Percentiles rank a stretch among this genome's conserved stretches.
Conservation (phyloP, 495 filamentous ascomycete genomes). For the Hypoxylon rickii region DNA sequence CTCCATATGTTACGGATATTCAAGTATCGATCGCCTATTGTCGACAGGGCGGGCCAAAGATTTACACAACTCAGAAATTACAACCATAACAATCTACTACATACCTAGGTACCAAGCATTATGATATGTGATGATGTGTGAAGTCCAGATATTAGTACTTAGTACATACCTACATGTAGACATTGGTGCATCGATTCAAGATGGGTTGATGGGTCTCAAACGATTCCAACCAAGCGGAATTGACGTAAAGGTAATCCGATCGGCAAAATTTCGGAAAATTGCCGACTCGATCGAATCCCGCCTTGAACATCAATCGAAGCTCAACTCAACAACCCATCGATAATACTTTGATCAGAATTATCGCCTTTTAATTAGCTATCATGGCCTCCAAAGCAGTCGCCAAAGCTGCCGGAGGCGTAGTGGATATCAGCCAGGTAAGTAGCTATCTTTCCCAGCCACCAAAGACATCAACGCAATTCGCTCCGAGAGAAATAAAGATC, state of each 20-base stretch:
- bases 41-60: too few relatives aligned
- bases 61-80: too few relatives aligned
- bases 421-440: constrained; percentile 54
- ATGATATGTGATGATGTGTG: not conserved
- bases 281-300: not conserved
- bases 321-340: constrained; percentile 22
- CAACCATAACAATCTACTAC: not conserved
- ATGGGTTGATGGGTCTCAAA: too few relatives aligned
- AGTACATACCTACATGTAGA: too few relatives aligned
- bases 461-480: not conserved
- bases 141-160: too few relatives aligned
- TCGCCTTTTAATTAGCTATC: constrained; percentile 34
- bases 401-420: constrained; percentile 52
- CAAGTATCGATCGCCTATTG: too few relatives aligned
- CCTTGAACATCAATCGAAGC: constrained; percentile 17
- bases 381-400: constrained; percentile 61
- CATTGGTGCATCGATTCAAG: too few relatives aligned
- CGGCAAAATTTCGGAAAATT: constrained; percentile 36
- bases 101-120: constrained; percentile 1
- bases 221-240: constrained; percentile 20
- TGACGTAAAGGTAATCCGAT: constrained; percentile 27
- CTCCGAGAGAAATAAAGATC: too few relatives aligned
- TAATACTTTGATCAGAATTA: constrained; percentile 17
- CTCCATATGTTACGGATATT: too few relatives aligned
- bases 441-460: not conserved